Evolutionary conservation across 192 early-diverging fungal genomes (phyloP).

Genomic region (Coemansia sp.): DNA sequence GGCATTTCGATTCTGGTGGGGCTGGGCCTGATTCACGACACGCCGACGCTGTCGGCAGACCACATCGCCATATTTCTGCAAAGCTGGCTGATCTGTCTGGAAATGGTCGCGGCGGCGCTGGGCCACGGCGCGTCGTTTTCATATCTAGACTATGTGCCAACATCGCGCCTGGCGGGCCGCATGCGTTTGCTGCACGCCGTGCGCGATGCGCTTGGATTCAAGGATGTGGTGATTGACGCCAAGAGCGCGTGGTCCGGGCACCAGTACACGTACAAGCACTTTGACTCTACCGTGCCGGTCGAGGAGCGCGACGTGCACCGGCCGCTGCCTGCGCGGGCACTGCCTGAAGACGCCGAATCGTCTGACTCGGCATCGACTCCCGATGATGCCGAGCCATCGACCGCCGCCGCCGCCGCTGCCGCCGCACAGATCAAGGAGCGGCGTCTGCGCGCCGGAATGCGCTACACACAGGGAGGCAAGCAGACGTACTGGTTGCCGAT

Average conservation of each 20-base stretch:
- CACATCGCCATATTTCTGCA: slow-evolving; percentile 79
- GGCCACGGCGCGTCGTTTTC: slow-evolving; percentile 83
- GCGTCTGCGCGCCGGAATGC: slow-evolving; percentile 52
- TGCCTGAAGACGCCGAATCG: slow-evolving; percentile 28
- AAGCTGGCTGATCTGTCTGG: slow-evolving; percentile 87
- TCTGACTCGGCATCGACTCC: slow-evolving; percentile 10
- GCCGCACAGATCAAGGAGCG: slow-evolving; percentile 43
- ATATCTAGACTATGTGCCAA: slow-evolving; percentile 71
- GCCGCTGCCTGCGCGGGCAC: slow-evolving; percentile 45
- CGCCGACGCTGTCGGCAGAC: slow-evolving; percentile 55
- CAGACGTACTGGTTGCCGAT: slow-evolving; percentile 55
- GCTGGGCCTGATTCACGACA: slow-evolving; percentile 67
- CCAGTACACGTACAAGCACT: slow-evolving; percentile 71
- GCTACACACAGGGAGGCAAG: slow-evolving; percentile 53
- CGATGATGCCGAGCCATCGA: no score
- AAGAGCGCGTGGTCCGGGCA: slow-evolving; percentile 73
- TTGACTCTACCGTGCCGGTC: slow-evolving; percentile 66
- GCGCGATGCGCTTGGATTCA: slow-evolving; percentile 74
- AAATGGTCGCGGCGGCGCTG: slow-evolving; percentile 79
- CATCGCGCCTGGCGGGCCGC: slow-evolving; percentile 64
- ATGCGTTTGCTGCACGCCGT: slow-evolving; percentile 74
- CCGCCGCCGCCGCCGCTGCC: not conserved
- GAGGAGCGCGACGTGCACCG: slow-evolving; percentile 55
- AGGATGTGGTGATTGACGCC: slow-evolving; percentile 80
- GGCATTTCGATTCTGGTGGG: slow-evolving; percentile 76